phyloP scores from a whole-genome alignment of 495 filamentous ascomycete genomes.

The Rostrohypoxylon terebratum region DNA sequence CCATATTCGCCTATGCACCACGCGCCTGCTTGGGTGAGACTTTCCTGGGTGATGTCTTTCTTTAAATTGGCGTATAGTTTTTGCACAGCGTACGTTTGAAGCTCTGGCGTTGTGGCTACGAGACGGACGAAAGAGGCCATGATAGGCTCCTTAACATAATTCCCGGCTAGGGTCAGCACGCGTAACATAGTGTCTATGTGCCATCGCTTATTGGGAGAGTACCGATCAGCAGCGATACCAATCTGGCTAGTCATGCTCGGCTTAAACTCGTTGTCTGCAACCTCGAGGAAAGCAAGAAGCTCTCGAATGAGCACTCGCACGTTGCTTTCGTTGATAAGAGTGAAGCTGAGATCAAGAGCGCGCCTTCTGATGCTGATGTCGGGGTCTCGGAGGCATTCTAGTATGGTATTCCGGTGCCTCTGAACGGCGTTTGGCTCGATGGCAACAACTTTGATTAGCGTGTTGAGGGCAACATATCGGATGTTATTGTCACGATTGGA shows the following conservation, averaged over 20 bases:
- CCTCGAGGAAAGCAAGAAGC: slow-evolving; percentile 92
- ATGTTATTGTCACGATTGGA: slow-evolving; percentile 99
- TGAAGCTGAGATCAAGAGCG: slow-evolving; percentile 96
- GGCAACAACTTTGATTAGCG: slow-evolving; percentile 96
- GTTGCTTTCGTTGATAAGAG: slow-evolving; percentile 95
- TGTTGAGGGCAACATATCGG: slow-evolving; percentile 97
- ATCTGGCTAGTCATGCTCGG: slow-evolving; percentile 97
- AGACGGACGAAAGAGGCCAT: slow-evolving; percentile 95
- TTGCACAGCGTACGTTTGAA: slow-evolving; percentile 96
- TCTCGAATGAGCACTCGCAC: slow-evolving; percentile 93
- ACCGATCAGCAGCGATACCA: slow-evolving; percentile 94
- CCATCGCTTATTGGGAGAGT: slow-evolving; percentile 96
- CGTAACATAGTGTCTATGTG: slow-evolving; percentile 97
- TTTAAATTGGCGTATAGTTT: slow-evolving; percentile 91
- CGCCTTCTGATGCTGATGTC: slow-evolving; percentile 97
- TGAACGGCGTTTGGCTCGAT: slow-evolving; percentile 98
- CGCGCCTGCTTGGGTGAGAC: slow-evolving; percentile 89
- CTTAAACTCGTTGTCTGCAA: slow-evolving; percentile 98
- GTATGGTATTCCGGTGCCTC: slow-evolving; percentile 94
- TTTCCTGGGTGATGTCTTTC: slow-evolving; percentile 97
- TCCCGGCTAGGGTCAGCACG: slow-evolving; percentile 93
- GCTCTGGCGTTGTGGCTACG: slow-evolving; percentile 91
- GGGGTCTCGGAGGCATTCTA: slow-evolving; percentile 96
- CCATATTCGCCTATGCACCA: slow-evolving; percentile 99
- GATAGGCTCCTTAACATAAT: slow-evolving; percentile 98